These are phyloP conservation scores for Boletus pseudo-olivaceus DNA, from an alignment of 768 basidiomycete species.

Conservation along the genomic window DNA sequence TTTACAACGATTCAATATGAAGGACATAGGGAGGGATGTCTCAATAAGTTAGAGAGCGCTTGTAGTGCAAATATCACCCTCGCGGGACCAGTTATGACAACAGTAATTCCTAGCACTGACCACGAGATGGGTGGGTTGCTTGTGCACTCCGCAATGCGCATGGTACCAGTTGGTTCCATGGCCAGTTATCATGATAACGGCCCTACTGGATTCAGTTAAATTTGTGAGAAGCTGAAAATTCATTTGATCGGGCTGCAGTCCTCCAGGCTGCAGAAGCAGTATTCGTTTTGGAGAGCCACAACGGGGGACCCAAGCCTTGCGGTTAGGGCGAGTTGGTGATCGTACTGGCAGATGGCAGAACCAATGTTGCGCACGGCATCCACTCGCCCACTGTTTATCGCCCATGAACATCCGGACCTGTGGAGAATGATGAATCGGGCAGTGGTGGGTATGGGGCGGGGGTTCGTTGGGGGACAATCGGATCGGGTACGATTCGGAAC, in stretches of 20 bases:
- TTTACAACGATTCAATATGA: too few species aligned
- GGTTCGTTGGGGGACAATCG: too few species aligned
- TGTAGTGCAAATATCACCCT: too few species aligned
- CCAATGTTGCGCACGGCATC: background rate
- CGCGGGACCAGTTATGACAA: background rate
- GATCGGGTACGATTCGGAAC: too few species aligned
- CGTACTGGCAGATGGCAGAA: background rate
- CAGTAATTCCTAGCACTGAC: background rate
- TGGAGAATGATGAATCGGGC: too few species aligned
- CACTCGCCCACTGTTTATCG: too few species aligned
- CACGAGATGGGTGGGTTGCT: background rate
- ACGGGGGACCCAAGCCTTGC: background rate
- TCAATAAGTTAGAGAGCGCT: too few species aligned
- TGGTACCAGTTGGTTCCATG: background rate
- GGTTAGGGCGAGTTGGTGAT: background rate
- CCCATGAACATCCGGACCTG: too few species aligned
- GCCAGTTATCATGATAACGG: background rate
- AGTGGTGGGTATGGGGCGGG: too few species aligned
- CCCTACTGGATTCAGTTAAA: background rate
- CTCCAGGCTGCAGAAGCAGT: background rate
- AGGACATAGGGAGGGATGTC: too few species aligned
- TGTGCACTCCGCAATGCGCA: background rate
- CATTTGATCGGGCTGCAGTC: background rate
- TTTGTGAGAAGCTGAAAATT: background rate
- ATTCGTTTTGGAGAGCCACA: too few species aligned